Base-by-base conservation (phyloP, 2,329 filamentous ascomycete species). In the Epicoccum sorghinum region DNA sequence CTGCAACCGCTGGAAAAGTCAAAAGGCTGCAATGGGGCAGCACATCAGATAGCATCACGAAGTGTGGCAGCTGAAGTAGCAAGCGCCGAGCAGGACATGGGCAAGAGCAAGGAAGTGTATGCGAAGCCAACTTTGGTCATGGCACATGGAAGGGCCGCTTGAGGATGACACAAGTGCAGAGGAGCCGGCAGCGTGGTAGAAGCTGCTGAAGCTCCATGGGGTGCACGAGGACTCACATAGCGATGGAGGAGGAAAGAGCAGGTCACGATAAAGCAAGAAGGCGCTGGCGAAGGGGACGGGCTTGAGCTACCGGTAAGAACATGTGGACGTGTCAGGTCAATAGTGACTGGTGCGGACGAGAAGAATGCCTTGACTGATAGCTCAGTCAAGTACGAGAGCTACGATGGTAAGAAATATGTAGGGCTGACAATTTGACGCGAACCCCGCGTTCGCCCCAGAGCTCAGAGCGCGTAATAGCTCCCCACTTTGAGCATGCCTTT, bases 1-100 rank as follows among this genome's bases (percentile, higher is more conserved):
- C 59, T 57, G 62, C 58, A 55, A 63, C 64, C 58, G 59, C 49
- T 64, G 62, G 68, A 66, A 62, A 66, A 70, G 59, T 64, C 66
- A 64, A 55, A 50, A 60, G 56, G 55, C 48, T 49, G 47, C 47
- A 61, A 53, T 47, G 49, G 47, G 59, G 46, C 36, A 32, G 43
- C 38, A 44, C 33, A 62, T 50, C 46, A 47, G 51, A 56, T 41
- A 53, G 32, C 51, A 62, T 61, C 47, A 43, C 51, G 44, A 44
- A 49, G 32, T 50, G 57, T 30, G 45, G 43, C 46, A 56, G 43
- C 42, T 58, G 49, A 36, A 32, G 47, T 35, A 55, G 52, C 53
- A 61, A 62, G 59, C 53, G 50, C 60, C 47, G 40, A 54, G 42
- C 37, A 53, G 39, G 27, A 44, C 39, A 37, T 35, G 23, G 59